Base-by-base conservation (phyloP, 768 basidiomycete genomes). In the Glaciozyma martinii region DNA sequence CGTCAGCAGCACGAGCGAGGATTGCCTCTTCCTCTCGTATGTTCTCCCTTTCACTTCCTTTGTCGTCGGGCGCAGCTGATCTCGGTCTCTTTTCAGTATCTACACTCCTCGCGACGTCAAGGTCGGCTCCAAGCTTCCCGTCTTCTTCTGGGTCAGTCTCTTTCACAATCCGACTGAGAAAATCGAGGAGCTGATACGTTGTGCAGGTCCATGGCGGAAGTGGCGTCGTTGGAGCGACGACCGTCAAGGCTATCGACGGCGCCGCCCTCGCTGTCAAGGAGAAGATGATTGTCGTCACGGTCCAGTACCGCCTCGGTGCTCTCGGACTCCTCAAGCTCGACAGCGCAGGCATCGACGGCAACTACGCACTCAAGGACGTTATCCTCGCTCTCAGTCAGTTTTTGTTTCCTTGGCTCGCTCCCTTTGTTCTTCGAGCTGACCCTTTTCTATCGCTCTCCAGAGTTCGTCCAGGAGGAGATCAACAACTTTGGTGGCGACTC, bases 141-240 rank as follows among this genome's bases (percentile, higher is more conserved):
- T 76, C n/a, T 71, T 76, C 56, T 71, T 76, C 5, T 78, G 76
- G 76, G 73, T 61, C 29, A 54, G 53, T 54, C 60, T 68, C 61
- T 27, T 25, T 61, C 52, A 9, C 25, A 25, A 30, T 7, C 29
- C 16, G 21, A 18, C n/a, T 33, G 30, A 23, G 30, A 29, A 27
- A 42, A 55, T 23, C 27, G 33, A 52, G 29, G 40, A 32, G 32
- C 63, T 40, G 43, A 61, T n/a, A 7, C 43, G 62, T 19, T 46
- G 42, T 3, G 68, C 88, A 88, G 89, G 80, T 91, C 60, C 91
- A 91, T 69, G 91, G 90, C 15, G 90, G 91, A 27, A 90, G 89
- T 0, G 89, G 87, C 75, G 77, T 82, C 57, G 71, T 78, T 6
- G 89, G 91, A 10, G 85, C 85, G 46, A 85, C 87, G 6, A 85